Evolutionary conservation across 257 asterid species (phyloP), one percentile per base, ranked within the genome.

Genomic region (Solanum lignicaule): DNA sequence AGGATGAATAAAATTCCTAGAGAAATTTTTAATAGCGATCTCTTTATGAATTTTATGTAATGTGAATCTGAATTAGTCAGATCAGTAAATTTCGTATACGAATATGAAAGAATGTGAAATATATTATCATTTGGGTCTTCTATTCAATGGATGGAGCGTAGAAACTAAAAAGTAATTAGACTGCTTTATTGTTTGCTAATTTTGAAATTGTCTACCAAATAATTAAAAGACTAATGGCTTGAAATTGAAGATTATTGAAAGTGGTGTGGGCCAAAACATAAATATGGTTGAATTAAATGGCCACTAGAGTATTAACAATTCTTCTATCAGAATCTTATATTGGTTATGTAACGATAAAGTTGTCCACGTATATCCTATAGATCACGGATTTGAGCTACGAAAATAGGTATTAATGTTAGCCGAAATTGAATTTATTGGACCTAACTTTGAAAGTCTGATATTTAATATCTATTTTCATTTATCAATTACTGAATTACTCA

Each of bases 351-450:
- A 48, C 8, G 21, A 1, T 15, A 48, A 48, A 18, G 9, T 52
- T 6, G 9, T 52, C 62, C 3, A 2, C n/a, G 1, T 52, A 0
- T 52, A 15, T 18, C 9, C 0, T 6, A 52, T 52, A 52, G 10
- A 52, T 18, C 1, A 52, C 1, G 0, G 1, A 1, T 52, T 18
- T 52, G 9, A 52, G 9, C 3, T 1, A 10, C 9, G 0, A 52
- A 52, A 16, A 52, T 0, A 6, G 0, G 1, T 18, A 6, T 52
- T 52, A 52, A 7, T 52, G 0, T 52, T 52, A 52, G 62, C 10
- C 10, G 21, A 52, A 52, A 52, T 18, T 52, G n/a, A 52, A 18
- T 52, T 52, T 52, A 52, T 52, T 52, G n/a, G 62, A 52, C n/a
- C 23, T 3, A 52, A 18, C 9, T 52, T 52, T 52, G 10, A 52